Conservation (phyloP, 2,329 filamentous ascomycete genomes). For the Cladophialophora exuberans region DNA sequence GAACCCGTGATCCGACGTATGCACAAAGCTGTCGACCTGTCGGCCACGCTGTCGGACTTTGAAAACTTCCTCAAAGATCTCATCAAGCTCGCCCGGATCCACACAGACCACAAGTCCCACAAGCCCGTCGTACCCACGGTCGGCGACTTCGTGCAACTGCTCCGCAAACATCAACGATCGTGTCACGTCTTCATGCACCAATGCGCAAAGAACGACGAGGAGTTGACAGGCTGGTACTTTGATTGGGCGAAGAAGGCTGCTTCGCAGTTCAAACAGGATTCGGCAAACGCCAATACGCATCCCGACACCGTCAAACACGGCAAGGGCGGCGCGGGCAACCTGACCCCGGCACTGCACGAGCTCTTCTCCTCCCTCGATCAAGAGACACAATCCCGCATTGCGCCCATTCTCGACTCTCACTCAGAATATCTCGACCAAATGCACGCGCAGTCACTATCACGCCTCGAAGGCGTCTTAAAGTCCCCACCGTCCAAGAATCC, state of each 20-base stretch:
- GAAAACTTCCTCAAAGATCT: slow-evolving; percentile 73
- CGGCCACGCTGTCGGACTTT: slow-evolving; percentile 67
- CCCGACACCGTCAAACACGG: slow-evolving; percentile 33
- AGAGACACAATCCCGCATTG: slow-evolving; percentile 51
- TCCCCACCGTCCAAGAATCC: slow-evolving; percentile 32
- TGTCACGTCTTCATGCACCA: slow-evolving; percentile 74
- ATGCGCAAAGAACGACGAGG: slow-evolving; percentile 68
- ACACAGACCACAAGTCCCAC: slow-evolving; percentile 36
- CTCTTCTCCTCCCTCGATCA: slow-evolving; percentile 53
- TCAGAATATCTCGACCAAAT: slow-evolving; percentile 62
- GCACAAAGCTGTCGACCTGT: slow-evolving; percentile 72
- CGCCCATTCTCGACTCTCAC: slow-evolving; percentile 62
- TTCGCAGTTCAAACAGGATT: slow-evolving; percentile 54
- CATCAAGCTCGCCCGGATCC: slow-evolving; percentile 58
- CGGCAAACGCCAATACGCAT: background rate
- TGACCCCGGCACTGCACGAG: slow-evolving; percentile 45
- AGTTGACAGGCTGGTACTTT: slow-evolving; percentile 64
- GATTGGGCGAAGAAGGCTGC: slow-evolving; percentile 64
- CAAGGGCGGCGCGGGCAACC: slow-evolving; percentile 44
- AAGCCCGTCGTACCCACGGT: slow-evolving; percentile 58
- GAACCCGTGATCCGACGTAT: slow-evolving; percentile 74
- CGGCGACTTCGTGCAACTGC: slow-evolving; percentile 70
- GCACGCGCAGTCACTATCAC: slow-evolving; percentile 55
- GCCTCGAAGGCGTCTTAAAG: slow-evolving; percentile 62
- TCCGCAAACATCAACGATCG: slow-evolving; percentile 65